Evolutionary conservation across 768 basidiomycete species (phyloP).

Genomic region (Lactifluus rugatus): DNA sequence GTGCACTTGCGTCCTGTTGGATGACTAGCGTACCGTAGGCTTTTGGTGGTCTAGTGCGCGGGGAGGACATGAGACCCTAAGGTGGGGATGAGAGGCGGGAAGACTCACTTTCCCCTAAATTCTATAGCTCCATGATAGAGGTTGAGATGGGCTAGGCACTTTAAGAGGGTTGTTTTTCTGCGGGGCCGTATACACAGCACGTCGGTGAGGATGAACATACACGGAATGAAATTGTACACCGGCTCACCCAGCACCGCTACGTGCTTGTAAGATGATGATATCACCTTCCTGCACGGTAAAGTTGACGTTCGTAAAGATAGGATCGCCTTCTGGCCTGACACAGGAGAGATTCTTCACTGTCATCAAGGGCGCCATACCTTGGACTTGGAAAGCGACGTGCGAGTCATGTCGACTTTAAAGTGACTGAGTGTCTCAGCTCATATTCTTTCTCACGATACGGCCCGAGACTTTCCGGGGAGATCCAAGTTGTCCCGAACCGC

Average conservation of each 20-base stretch:
- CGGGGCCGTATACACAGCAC: background rate
- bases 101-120: slow-evolving; percentile 56
- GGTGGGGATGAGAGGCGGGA: background rate
- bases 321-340: slow-evolving; percentile 34
- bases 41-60: slow-evolving; percentile 36
- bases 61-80: background rate
- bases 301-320: slow-evolving; percentile 51
- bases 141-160: slow-evolving; percentile 74
- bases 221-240: background rate
- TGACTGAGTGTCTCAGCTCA: background rate
- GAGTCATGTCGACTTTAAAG: background rate
- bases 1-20: background rate
- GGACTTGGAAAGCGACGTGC: background rate
- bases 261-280: slow-evolving; percentile 67
- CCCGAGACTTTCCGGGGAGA: background rate
- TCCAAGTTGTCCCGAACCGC: too few relatives aligned
- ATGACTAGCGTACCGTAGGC: slow-evolving; percentile 33
- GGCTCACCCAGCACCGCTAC: slow-evolving; percentile 62
- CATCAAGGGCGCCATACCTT: slow-evolving; percentile 30
- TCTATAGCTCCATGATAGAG: slow-evolving; percentile 56
- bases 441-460: slow-evolving; percentile 8
- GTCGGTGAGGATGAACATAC: background rate
- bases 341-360: slow-evolving; percentile 45
- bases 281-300: slow-evolving; percentile 64
- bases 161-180: slow-evolving; percentile 67